Evolutionary conservation across 208 protist species (phyloP), one percentile per base, ranked within the genome.

Genomic region (Strigomonas culicis): DNA sequence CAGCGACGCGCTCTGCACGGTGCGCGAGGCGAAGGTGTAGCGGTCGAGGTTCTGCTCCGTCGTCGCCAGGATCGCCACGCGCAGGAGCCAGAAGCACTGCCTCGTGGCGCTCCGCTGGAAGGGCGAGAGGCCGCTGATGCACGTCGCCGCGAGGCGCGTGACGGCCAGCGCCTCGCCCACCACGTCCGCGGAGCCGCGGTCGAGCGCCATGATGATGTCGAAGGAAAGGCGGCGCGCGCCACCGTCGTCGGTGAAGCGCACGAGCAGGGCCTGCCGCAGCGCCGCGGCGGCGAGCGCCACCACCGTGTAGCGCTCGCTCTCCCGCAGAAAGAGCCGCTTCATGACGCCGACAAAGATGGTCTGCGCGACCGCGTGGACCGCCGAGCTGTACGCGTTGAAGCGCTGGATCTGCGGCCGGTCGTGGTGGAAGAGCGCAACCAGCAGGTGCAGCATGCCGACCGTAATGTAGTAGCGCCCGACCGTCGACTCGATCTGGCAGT

Each of bases 401-500:
- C 70, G 63, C 15, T 67, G 63, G 53, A 78, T 79, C 15, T 68
- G 53, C 1, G 84, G 80, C 27, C 67, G 52, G 61, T 84, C 75
- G 61, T 86, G 68, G 53, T 80, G 79, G 52, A 91, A 79, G 44
- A 95, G 75, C 22, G 83, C 74, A 31, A 88, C 73, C 41, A 91
- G 75, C 34, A 95, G 75, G 75, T 88, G 70, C 8, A 95, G 74
- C 60, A 92, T 88, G 6, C 89, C 89, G 44, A 86, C 77, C 4
- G 85, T 90, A 57, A 95, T 91, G 68, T 77, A 70, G 67, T 89
- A 95, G 17, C 63, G 75, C 53, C 78, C 86, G 2, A 80, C 59
- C 25, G 80, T 78, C 52, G 66, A 65, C 66, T 95, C 89, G 57
- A 82, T 90, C 64, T 85, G 76, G 66, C 85, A 92, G 76, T 95